Evolutionary conservation across 352 stramenopile species (phyloP).

Genomic region (Phytophthora cajani): DNA sequence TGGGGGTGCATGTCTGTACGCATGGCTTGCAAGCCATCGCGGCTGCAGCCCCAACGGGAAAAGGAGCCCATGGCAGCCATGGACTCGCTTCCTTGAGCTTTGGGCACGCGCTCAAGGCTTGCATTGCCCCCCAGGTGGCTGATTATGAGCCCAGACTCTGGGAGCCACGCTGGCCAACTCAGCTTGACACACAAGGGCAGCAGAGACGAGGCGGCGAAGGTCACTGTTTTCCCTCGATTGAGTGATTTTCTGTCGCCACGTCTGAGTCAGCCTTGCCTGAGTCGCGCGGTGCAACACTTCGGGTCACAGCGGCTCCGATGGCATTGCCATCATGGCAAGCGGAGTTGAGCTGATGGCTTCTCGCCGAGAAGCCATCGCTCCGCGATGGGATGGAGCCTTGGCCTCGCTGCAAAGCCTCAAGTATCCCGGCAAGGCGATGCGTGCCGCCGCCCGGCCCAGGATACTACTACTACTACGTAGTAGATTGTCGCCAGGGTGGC

Average conservation of each 20-base stretch:
- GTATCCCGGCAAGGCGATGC: not conserved
- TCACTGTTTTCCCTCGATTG: not conserved
- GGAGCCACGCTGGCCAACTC: no score
- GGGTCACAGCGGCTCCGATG: not conserved
- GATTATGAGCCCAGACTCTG: no score
- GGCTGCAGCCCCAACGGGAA: not conserved
- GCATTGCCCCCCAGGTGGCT: no score
- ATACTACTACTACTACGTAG: no score
- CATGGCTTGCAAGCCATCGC: not conserved
- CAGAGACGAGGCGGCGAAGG: not conserved
- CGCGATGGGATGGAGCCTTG: no score
- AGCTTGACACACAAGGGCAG: not conserved
- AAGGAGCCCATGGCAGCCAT: no score
- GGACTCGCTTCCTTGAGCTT: no score
- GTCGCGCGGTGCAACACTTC: constrained; percentile 14
- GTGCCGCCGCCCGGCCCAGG: not conserved
- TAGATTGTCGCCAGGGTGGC: constrained; percentile 16
- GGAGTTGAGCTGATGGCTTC: not conserved
- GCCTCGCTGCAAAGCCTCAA: not conserved
- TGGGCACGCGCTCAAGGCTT: no score
- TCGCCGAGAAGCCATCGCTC: not conserved
- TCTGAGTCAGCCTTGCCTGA: constrained; percentile 13
- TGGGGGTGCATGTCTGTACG: not conserved
- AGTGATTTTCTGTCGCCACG: not conserved
- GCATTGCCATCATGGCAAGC: no score